A percentile compares a stretch with the other conserved stretches of the same genome.
phyloP scores from a whole-genome alignment of 108 stramenopile genomes.

The Poteriospumella lacustris region DNA sequence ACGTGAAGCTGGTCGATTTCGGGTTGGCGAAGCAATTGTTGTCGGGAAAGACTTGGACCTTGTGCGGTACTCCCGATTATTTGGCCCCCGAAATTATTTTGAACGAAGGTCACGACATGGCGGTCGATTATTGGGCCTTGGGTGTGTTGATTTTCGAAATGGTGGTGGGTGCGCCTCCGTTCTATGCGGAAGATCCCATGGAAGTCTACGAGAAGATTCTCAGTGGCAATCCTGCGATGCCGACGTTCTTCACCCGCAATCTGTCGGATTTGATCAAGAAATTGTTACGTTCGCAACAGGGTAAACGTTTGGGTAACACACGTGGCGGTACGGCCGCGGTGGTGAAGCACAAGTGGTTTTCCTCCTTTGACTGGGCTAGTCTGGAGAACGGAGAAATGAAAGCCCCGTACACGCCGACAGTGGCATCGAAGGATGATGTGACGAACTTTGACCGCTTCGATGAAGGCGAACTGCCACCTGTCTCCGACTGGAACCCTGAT shows the following conservation, averaged over 20 bases:
- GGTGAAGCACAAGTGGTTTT: conserved; percentile 76
- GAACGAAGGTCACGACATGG: conserved; percentile 71
- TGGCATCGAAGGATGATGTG: conserved; percentile 42
- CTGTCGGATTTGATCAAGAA: conserved; percentile 66
- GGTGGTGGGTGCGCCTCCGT: conserved; percentile 63
- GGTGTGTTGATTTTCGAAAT: conserved; percentile 72
- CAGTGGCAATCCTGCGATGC: conserved; percentile 37
- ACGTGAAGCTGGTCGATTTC: conserved; percentile 67
- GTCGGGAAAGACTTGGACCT: conserved; percentile 58
- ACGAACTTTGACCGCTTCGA: conserved; percentile 50
- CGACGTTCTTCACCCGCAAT: conserved; percentile 31
- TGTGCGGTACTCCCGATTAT: conserved; percentile 70
- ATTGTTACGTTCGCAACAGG: conserved; percentile 65
- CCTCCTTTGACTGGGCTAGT: conserved; percentile 69
- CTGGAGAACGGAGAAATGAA: conserved; percentile 54
- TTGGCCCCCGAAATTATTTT: conserved; percentile 76
- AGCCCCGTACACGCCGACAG: conserved; percentile 58
- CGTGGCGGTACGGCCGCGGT: conserved; percentile 66
- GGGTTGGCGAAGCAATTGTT: conserved; percentile 63
- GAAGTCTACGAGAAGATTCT: conserved; percentile 51
- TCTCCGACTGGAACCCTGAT: conserved; percentile 6
- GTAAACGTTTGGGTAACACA: conserved; percentile 69
- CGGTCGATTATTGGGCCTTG: conserved; percentile 78
- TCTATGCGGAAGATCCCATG: conserved; percentile 60
- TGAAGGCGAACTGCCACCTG: conserved; percentile 31